These are phyloP conservation scores for Puccinellia tenuiflora DNA, from an alignment of 176 grass and related monocot species.

Conservation along the genomic window DNA sequence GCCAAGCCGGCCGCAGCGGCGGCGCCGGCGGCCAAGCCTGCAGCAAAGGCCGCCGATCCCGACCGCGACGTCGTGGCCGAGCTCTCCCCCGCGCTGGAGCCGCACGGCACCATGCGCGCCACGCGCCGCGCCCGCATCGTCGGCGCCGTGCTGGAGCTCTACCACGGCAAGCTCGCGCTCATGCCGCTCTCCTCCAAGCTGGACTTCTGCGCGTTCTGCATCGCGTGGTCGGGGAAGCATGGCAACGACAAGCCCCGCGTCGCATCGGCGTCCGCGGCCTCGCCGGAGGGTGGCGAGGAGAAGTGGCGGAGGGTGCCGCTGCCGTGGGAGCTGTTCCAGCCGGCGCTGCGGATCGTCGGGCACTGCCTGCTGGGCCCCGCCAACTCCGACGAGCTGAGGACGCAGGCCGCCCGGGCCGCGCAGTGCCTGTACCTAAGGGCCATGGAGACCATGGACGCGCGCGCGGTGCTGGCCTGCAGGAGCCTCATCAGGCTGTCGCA, in stretches of 20 bases:
- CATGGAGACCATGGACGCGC: conserved; percentile 40
- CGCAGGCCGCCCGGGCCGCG: conserved; percentile 30
- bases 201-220: conserved; percentile 71
- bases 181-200: conserved; percentile 73
- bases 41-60: conserved; percentile 31
- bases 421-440: conserved; percentile 59
- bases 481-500: conserved; percentile 60
- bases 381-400: conserved; percentile 48
- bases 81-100: conserved; percentile 57
- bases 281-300: background rate
- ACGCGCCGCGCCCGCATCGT: conserved; percentile 62
- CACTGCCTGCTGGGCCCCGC: conserved; percentile 61
- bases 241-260: conserved; percentile 1
- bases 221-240: conserved; percentile 46
- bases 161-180: conserved; percentile 54
- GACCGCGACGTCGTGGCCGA: conserved; percentile 32
- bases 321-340: conserved; percentile 83
- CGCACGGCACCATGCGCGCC: conserved; percentile 56
- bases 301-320: conserved; percentile 49
- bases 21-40: conserved; percentile 13
- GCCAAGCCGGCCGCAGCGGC: conserved; percentile 30
- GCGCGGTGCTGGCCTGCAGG: conserved; percentile 48
- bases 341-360: conserved; percentile 48
- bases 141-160: conserved; percentile 65
- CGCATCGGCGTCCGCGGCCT: background rate